These are phyloP conservation scores for Fraxinus anomala DNA, from an alignment of 257 asterid species.

Conservation along the genomic window DNA sequence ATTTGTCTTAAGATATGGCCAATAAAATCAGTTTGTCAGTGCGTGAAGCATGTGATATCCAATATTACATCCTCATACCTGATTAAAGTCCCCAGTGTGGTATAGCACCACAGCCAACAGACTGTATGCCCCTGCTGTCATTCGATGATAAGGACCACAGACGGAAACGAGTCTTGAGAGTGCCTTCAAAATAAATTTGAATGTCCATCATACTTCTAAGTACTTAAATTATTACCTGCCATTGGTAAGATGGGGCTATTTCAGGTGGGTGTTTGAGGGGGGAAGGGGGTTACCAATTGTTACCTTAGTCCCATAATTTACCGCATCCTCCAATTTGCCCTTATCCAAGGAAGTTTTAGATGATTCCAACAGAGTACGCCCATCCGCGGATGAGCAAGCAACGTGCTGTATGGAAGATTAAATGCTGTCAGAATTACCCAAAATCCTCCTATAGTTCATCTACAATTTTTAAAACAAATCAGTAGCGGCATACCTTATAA, in stretches of 20 bases:
- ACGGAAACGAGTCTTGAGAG: conserved; percentile 67
- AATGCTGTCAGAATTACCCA: conserved; percentile 34
- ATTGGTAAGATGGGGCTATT: background rate
- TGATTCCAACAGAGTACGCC: conserved; percentile 76
- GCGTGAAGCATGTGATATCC: conserved; percentile 10
- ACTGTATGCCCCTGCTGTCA: conserved; percentile 87
- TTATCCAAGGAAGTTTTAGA: conserved; percentile 80
- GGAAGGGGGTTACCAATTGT: background rate
- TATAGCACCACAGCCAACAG: conserved; percentile 83
- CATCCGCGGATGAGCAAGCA: conserved; percentile 85
- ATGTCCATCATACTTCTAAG: conserved; percentile 18
- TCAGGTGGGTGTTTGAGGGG: background rate
- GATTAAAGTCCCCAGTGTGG: conserved; percentile 86
- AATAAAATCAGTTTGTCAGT: background rate
- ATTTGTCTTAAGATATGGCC: background rate
- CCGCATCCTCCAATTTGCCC: conserved; percentile 86
- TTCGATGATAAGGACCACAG: conserved; percentile 91
- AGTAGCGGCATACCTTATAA: conserved; percentile 51
- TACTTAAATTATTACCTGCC: conserved; percentile 1
- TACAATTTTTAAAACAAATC: conserved; percentile 20
- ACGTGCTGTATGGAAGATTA: conserved; percentile 54
- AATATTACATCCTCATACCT: conserved; percentile 44
- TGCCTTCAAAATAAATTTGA: conserved; percentile 53
- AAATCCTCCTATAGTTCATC: conserved; percentile 19
- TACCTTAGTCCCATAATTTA: conserved; percentile 78